Conservation (phyloP, 139 green algal species). For the Chlamydomonas applanata region DNA sequence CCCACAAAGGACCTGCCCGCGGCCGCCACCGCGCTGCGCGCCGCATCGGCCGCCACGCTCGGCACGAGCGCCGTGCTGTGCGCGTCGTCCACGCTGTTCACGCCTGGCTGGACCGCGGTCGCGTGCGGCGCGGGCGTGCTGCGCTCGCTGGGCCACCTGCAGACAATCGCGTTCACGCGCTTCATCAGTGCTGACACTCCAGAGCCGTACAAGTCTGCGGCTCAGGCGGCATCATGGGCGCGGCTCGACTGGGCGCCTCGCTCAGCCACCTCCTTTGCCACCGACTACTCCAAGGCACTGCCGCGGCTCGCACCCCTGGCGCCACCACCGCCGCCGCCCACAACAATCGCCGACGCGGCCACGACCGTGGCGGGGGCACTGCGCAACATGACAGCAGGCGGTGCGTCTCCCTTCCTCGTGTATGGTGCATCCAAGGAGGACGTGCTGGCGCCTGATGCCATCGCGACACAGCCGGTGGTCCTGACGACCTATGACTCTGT, state of each 20-base stretch:
- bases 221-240: neutral
- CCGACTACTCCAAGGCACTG: neutral
- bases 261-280: neutral
- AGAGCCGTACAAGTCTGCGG: neutral
- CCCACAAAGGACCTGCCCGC: neutral
- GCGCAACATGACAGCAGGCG: neutral
- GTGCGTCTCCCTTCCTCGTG: neutral
- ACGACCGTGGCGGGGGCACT: neutral
- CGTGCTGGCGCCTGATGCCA: too few species aligned
- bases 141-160: constrained; percentile 13
- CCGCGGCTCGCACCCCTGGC: neutral
- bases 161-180: constrained; percentile 11
- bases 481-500: too few species aligned
- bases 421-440: neutral
- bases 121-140: constrained; percentile 16
- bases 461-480: too few species aligned
- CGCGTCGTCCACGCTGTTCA: neutral
- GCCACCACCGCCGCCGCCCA: neutral
- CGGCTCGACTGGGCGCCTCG: neutral
- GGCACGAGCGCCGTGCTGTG: neutral
- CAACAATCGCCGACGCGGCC: too few species aligned
- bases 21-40: neutral
- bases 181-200: neutral
- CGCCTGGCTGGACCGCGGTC: constrained; percentile 12
- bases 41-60: too few species aligned